Percentiles rank a stretch among this genome's conserved stretches.
Evolutionary conservation across 768 basidiomycete species (phyloP).

Genomic region (Mycena olivaceomarginata): DNA sequence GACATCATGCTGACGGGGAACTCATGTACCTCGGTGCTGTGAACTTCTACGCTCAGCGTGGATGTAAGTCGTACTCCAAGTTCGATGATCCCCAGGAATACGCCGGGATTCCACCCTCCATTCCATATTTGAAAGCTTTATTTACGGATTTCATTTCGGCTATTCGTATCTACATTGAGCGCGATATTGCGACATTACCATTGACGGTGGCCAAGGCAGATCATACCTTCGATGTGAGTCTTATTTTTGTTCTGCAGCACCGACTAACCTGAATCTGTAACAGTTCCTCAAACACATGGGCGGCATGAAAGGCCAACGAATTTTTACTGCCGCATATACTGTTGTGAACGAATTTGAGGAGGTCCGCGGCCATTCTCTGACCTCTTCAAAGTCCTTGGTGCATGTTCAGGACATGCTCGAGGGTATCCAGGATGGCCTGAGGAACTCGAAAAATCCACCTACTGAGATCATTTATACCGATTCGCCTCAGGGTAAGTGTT

Average conservation of each 20-base stretch:
- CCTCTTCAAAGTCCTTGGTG: too few species aligned
- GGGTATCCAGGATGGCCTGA: too few species aligned
- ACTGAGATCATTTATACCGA: too few species aligned
- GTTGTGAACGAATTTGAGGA: neutral
- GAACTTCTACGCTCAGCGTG: neutral
- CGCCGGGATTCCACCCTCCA: neutral
- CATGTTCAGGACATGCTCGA: too few species aligned
- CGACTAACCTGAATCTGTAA: neutral
- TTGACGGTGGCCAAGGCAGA: neutral
- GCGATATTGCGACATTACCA: neutral
- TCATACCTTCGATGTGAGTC: neutral
- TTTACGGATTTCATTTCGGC: neutral
- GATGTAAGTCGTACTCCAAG: neutral
- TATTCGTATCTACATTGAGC: neutral
- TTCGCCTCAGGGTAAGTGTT: too few species aligned
- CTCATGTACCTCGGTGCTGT: conserved; percentile 3
- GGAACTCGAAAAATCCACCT: too few species aligned
- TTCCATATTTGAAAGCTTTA: neutral
- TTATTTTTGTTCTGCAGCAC: neutral
- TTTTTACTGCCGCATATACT: neutral
- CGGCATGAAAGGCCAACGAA: too few species aligned
- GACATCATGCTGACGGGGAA: neutral
- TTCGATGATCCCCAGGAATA: neutral
- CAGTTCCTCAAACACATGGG: neutral
- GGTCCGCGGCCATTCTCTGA: neutral